A percentile compares a stretch with the other conserved stretches of the same genome.
Evolutionary conservation across 2,329 filamentous ascomycete species (phyloP).

Genomic region (Verticillium nubilum): DNA sequence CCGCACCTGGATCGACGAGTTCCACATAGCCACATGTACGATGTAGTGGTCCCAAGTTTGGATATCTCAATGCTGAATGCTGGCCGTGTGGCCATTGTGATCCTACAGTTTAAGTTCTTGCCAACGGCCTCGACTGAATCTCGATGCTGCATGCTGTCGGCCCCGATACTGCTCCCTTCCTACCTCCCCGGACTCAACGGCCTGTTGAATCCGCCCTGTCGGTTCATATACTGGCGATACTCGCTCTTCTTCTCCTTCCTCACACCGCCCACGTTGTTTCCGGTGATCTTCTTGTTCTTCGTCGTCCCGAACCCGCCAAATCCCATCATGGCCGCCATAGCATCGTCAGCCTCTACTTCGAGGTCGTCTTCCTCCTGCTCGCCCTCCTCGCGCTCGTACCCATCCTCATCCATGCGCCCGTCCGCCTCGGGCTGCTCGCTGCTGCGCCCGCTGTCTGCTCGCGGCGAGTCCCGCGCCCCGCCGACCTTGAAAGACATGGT

Average conservation of each 20-base stretch:
- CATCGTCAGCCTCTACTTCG: slow-evolving; percentile 47
- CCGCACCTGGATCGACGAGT: slow-evolving; percentile 7
- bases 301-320: slow-evolving; percentile 82
- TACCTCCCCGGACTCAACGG: slow-evolving; percentile 57
- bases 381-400: slow-evolving; percentile 16
- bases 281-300: slow-evolving; percentile 81
- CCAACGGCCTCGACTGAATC: background rate
- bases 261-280: slow-evolving; percentile 79
- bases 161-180: background rate
- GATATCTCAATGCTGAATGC: background rate
- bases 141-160: background rate
- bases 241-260: slow-evolving; percentile 90
- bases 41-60: background rate
- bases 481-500: slow-evolving; percentile 30
- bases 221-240: slow-evolving; percentile 97
- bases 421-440: slow-evolving; percentile 13
- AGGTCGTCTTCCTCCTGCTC: slow-evolving; percentile 31
- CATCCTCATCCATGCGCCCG: slow-evolving; percentile 19
- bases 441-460: slow-evolving; percentile 14
- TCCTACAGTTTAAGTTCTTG: too few species aligned
- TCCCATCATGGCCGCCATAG: slow-evolving; percentile 84
- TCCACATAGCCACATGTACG: slow-evolving; percentile 2
- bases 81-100: background rate
- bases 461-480: slow-evolving; percentile 18
- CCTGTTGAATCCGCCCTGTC: slow-evolving; percentile 74